Evolutionary conservation across 257 asterid species (phyloP).

Genomic region (Marsdenia floribunda): DNA sequence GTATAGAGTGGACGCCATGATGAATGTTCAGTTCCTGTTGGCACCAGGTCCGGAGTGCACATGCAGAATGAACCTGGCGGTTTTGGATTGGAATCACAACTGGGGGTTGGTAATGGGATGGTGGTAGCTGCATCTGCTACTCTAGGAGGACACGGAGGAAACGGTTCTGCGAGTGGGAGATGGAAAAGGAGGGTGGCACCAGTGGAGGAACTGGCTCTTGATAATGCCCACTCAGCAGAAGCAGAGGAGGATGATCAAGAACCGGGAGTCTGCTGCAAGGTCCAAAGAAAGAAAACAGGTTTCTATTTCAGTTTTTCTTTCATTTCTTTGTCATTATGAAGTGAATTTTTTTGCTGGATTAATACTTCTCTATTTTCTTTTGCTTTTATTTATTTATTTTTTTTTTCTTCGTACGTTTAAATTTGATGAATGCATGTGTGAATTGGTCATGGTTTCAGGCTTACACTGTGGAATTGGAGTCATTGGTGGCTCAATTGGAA

Average conservation of each 20-base stretch:
- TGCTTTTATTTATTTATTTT: background rate
- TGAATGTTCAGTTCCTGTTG: slow-evolving; percentile 46
- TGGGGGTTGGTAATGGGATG: slow-evolving; percentile 52
- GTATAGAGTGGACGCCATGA: slow-evolving; percentile 40
- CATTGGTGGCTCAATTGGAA: slow-evolving; percentile 73
- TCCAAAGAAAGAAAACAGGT: slow-evolving; percentile 98
- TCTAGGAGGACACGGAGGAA: slow-evolving; percentile 16
- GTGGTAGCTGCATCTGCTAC: slow-evolving; percentile 21
- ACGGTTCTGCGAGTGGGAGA: slow-evolving; percentile 43
- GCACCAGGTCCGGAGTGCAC: slow-evolving; percentile 31
- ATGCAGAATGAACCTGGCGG: slow-evolving; percentile 56
- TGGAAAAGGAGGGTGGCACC: slow-evolving; percentile 73
- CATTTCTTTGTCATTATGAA: background rate
- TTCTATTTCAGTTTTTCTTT: background rate
- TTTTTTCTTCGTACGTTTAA: background rate
- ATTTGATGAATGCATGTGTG: slow-evolving; percentile 16
- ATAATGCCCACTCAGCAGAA: slow-evolving; percentile 95
- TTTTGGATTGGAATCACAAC: slow-evolving; percentile 47
- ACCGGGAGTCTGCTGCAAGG: slow-evolving; percentile 96
- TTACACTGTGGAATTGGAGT: slow-evolving; percentile 84
- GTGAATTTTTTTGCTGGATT: background rate
- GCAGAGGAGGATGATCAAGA: slow-evolving; percentile 94
- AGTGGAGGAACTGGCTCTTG: slow-evolving; percentile 67
- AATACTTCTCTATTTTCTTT: background rate
- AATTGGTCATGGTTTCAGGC: slow-evolving; percentile 38